Percentiles rank a stretch among this genome's conserved stretches.
These are phyloP conservation scores for Suhomyces wounanorum DNA, from an alignment of 1,139 yeast species.

Conservation along the genomic window DNA sequence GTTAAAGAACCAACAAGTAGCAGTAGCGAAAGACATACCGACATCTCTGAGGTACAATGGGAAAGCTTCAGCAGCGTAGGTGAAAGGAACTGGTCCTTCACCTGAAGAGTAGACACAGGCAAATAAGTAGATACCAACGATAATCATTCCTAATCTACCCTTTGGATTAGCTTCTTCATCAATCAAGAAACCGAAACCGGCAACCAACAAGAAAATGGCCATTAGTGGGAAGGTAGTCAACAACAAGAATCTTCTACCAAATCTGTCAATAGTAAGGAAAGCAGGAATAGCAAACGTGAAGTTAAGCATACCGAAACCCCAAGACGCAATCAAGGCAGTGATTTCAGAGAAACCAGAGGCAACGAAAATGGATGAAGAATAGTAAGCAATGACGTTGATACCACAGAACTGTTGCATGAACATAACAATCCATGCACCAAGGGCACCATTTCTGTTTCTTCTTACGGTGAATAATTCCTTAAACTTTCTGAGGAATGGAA, in stretches of 20 bases:
- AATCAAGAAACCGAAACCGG: constrained; percentile 80
- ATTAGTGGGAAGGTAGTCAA: constrained; percentile 76
- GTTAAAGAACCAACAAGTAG: constrained; percentile 85
- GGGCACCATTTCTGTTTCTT: constrained; percentile 80
- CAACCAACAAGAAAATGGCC: constrained; percentile 63
- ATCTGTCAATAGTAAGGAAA: constrained; percentile 74
- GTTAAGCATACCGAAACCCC: constrained; percentile 86
- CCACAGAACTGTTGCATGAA: constrained; percentile 95
- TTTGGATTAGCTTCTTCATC: constrained; percentile 36
- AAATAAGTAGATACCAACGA: constrained; percentile 73
- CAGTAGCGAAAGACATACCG: constrained; percentile 85
- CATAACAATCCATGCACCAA: constrained; percentile 82
- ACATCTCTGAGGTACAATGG: constrained; percentile 82
- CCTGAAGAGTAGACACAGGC: constrained; percentile 79
- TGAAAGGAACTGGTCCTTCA: constrained; percentile 90
- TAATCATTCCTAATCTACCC: constrained; percentile 65
- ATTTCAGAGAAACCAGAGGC: constrained; percentile 65
- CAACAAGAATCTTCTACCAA: constrained; percentile 73
- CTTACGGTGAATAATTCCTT: constrained; percentile 64
- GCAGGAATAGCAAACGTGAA: constrained; percentile 85
- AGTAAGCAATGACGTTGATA: constrained; percentile 84
- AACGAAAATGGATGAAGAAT: constrained; percentile 71
- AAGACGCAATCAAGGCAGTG: constrained; percentile 71
- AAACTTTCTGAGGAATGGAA: constrained; percentile 54
- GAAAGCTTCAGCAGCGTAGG: constrained; percentile 86